Evolutionary conservation across 2,329 filamentous ascomycete genomes (phyloP), one percentile per base, ranked within the genome.

Genomic region (Fonsecaea monophora): DNA sequence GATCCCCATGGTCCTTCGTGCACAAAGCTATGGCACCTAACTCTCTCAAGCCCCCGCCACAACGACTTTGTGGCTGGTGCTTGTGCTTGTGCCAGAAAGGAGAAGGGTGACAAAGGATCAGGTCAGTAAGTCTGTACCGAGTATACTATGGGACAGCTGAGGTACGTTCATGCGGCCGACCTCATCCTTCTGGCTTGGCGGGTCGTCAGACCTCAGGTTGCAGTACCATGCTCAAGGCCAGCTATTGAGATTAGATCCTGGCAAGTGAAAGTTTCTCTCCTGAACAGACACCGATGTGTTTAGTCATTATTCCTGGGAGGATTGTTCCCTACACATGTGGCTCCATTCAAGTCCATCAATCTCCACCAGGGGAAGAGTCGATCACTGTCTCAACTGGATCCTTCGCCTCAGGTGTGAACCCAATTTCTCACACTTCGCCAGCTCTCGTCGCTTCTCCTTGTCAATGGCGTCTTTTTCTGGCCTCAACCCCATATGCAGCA

Each of bases 401-500:
- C 50, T 54, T 62, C 60, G 60, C 60, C 55, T 55, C 60, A 55
- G 60, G 48, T 55, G 32, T 55, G 53, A 54, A 25, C 35, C 60
- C 60, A 48, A 48, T 32, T 37, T 45, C 13, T 21, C 13, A 15
- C 32, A 45, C 32, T 53, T 15, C n/a, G 8, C n/a, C 21, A 13
- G 53, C 10, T 25, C n/a, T 59, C 56, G 21, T 50, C 18, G 5
- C 25, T 12, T 50, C 45, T 21, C 15, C 18, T 7, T 25, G 18
- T 25, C 45, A 50, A 10, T 25, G 18, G 18, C 45, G 45, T 25
- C 9, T 25, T 50, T 10, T 13, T 9, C 18, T n/a, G 45, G 12
- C 21, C 12, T 50, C 18, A 25, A 21, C 18, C 45, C 45, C 45
- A 50, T 4, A 18, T 10, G 15, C 18, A 45, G 40, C 40, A n/a